phyloP scores from a whole-genome alignment of 2,329 filamentous ascomycete species.

The Colletotrichum eleusines region DNA sequence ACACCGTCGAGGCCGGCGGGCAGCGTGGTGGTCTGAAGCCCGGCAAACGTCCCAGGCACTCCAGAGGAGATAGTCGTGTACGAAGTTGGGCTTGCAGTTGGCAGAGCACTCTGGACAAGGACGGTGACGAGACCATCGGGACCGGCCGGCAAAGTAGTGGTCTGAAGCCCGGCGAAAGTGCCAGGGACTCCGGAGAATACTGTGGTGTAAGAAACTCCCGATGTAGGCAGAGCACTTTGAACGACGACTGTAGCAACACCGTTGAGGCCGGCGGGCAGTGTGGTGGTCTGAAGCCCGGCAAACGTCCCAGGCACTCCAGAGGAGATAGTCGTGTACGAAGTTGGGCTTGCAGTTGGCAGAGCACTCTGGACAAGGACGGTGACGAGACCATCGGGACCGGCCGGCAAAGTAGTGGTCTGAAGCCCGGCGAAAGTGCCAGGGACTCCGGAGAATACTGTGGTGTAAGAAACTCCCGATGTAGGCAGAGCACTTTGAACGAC shows the following conservation, averaged over 20 bases:
- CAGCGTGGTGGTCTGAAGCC: conserved; percentile 4
- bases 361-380: neutral
- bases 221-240: neutral
- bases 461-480: neutral
- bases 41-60: conserved; percentile 3
- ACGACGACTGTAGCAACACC: conserved; percentile 16
- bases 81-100: neutral
- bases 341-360: neutral
- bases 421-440: neutral
- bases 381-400: neutral
- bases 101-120: conserved; percentile 19
- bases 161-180: conserved; percentile 11
- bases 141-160: conserved; percentile 1
- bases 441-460: conserved; percentile 7
- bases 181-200: neutral
- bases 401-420: neutral
- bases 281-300: neutral
- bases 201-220: neutral
- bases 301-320: conserved; percentile 20
- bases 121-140: conserved; percentile 20
- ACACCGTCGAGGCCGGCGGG: conserved; percentile 7
- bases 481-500: conserved; percentile 14
- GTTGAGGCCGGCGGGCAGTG: conserved; percentile 1
- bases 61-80: conserved; percentile 14
- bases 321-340: neutral